Conservation (phyloP, 2,329 filamentous ascomycete genomes). For the Penicillium sclerotiorum region DNA sequence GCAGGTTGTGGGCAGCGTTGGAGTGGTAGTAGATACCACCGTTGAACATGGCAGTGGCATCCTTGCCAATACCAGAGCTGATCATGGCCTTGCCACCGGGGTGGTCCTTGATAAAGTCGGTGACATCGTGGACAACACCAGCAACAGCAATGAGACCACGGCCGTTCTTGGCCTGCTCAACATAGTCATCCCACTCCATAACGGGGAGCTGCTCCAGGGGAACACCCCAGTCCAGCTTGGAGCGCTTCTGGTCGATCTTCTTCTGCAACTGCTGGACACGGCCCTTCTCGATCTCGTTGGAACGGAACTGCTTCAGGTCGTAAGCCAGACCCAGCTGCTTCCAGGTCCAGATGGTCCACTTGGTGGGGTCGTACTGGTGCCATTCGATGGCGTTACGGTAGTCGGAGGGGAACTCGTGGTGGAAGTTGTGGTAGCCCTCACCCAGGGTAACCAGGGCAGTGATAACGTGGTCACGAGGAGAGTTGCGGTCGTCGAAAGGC, state of each 20-base stretch:
- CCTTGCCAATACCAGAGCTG: constrained; percentile 78
- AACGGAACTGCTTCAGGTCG: constrained; percentile 70
- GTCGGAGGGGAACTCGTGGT: constrained; percentile 64
- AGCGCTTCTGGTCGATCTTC: constrained; percentile 87
- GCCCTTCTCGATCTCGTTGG: constrained; percentile 91
- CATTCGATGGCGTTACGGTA: constrained; percentile 15
- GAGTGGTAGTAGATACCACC: constrained; percentile 87
- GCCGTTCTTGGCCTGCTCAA: constrained; percentile 74
- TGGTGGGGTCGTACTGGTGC: constrained; percentile 10
- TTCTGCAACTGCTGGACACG: constrained; percentile 86
- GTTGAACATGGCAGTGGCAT: constrained; percentile 88
- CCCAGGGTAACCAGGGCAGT: constrained; percentile 83
- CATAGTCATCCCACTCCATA: constrained; percentile 83
- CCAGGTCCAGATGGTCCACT: constrained; percentile 13
- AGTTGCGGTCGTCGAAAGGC: constrained; percentile 91
- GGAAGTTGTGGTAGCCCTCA: constrained; percentile 93
- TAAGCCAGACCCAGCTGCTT: constrained; percentile 7
- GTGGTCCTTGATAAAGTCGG: constrained; percentile 83
- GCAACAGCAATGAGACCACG: constrained; percentile 76
- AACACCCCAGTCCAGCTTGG: constrained; percentile 80
- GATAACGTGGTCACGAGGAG: constrained; percentile 82
- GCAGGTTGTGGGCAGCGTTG: constrained; percentile 84
- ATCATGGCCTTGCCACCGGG: constrained; percentile 88
- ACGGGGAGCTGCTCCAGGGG: constrained; percentile 84
- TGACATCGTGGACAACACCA: constrained; percentile 83